These are phyloP conservation scores for Domatiomyces globalis DNA, from an alignment of 2,329 filamentous ascomycete genomes.

Conservation along the genomic window DNA sequence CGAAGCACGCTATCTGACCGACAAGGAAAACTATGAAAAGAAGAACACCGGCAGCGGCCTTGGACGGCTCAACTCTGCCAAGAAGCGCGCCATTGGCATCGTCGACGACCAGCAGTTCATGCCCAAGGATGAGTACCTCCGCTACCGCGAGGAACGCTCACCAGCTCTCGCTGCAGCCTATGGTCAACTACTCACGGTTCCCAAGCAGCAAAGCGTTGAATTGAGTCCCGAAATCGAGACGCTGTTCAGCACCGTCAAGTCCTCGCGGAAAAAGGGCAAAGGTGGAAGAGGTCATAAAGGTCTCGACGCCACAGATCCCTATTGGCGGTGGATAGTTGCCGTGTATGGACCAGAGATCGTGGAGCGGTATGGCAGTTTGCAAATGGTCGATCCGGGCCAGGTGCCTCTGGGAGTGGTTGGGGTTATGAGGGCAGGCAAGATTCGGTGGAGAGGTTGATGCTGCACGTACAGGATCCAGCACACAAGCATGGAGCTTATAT, in stretches of 20 bases:
- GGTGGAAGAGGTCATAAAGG: constrained; percentile 13
- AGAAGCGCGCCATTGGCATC: background rate
- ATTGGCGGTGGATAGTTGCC: constrained; percentile 31
- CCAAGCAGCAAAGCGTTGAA: constrained; percentile 22
- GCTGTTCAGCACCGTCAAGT: constrained; percentile 1
- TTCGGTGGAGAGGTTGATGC: constrained; percentile 26
- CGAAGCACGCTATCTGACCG: constrained; percentile 23
- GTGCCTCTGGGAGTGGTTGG: constrained; percentile 32
- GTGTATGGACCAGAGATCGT: constrained; percentile 30
- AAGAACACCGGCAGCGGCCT: background rate
- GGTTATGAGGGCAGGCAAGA: constrained; percentile 27
- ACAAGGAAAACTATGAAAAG: constrained; percentile 1
- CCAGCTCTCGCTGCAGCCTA: constrained; percentile 22
- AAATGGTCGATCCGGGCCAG: constrained; percentile 27
- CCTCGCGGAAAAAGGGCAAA: constrained; percentile 3
- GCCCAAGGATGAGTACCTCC: constrained; percentile 27
- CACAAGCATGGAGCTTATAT: background rate
- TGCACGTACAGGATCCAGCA: background rate
- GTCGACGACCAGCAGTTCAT: constrained; percentile 21
- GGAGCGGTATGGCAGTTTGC: constrained; percentile 26
- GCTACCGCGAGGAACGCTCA: constrained; percentile 25
- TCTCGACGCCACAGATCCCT: constrained; percentile 27
- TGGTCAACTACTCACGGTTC: constrained; percentile 20
- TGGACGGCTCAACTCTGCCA: background rate
- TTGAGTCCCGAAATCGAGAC: constrained; percentile 20